Conservation (phyloP, 2,329 filamentous ascomycete genomes). For the Helicocarpus griseus region DNA sequence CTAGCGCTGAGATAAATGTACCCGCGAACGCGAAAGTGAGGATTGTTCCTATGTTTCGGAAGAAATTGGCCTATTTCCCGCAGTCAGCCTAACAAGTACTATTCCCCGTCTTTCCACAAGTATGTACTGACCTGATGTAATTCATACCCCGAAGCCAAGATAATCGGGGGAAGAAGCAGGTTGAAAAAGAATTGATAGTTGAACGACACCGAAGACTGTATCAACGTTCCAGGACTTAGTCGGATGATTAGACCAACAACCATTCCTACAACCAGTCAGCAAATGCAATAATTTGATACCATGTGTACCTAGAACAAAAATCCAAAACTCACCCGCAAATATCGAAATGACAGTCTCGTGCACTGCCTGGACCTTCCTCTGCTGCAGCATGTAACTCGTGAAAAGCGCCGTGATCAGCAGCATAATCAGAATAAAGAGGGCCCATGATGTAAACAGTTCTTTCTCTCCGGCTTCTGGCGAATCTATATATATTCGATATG, state of each 20-base stretch:
- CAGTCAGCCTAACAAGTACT: constrained; percentile 5
- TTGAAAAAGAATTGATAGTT: constrained; percentile 99
- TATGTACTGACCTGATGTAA: constrained; percentile 61
- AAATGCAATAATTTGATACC: neutral
- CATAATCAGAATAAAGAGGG: constrained; percentile 90
- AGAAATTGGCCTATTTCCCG: constrained; percentile 71
- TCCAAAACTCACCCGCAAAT: constrained; percentile 62
- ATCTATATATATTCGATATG: constrained; percentile 28
- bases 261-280: constrained; percentile 60
- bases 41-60: constrained; percentile 94
- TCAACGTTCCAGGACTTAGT: constrained; percentile 68
- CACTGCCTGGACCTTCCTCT: constrained; percentile 92
- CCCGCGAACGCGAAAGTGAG: constrained; percentile 95
- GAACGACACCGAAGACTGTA: constrained; percentile 87
- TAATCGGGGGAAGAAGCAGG: constrained; percentile 93
- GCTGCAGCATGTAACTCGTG: constrained; percentile 92
- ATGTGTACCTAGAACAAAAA: neutral
- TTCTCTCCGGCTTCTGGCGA: constrained; percentile 76
- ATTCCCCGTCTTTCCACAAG: neutral
- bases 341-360: constrained; percentile 98
- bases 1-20: constrained; percentile 93
- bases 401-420: constrained; percentile 91
- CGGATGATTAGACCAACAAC: constrained; percentile 83
- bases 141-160: constrained; percentile 93
- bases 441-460: constrained; percentile 94